Evolutionary conservation across 768 basidiomycete genomes (phyloP).

Genomic region (Rhodotorula paludigena): DNA sequence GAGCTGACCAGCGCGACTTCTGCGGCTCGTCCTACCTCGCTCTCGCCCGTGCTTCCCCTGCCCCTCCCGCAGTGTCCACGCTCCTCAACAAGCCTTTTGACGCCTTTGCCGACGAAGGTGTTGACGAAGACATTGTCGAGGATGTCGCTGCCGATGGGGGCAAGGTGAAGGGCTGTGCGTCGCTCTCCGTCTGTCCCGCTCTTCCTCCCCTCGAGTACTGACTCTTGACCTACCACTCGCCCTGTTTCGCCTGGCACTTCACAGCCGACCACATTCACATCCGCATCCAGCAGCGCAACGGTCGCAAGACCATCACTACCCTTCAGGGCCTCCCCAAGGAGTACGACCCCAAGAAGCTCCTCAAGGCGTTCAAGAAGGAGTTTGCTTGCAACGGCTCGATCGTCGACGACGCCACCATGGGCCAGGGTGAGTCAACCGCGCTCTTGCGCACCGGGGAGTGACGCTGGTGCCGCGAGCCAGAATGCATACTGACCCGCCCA

Average conservation of each 20-base stretch:
- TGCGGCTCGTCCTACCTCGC: not conserved
- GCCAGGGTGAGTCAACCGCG: constrained; percentile 54
- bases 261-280: constrained; percentile 74
- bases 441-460: not conserved
- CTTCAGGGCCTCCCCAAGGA: constrained; percentile 92
- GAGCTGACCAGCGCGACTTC: not conserved
- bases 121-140: constrained; percentile 32
- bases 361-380: constrained; percentile 98
- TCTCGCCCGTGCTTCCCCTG: not conserved
- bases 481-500: not conserved
- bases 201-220: not conserved
- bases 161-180: constrained; percentile 28
- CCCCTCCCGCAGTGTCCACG: constrained; percentile 19
- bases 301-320: constrained; percentile 95
- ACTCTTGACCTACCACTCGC: not conserved
- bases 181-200: not conserved
- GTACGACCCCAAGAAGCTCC: constrained; percentile 94
- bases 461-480: too few species aligned
- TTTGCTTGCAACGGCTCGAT: constrained; percentile 72
- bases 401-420: constrained; percentile 90
- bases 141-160: constrained; percentile 32
- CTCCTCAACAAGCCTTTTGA: constrained; percentile 42
- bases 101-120: constrained; percentile 40
- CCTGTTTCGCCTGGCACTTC: not conserved
- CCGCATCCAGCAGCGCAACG: constrained; percentile 98